Evolutionary conservation across 2,329 filamentous ascomycete genomes (phyloP).

Genomic region (Penicillium psychrosexuale): DNA sequence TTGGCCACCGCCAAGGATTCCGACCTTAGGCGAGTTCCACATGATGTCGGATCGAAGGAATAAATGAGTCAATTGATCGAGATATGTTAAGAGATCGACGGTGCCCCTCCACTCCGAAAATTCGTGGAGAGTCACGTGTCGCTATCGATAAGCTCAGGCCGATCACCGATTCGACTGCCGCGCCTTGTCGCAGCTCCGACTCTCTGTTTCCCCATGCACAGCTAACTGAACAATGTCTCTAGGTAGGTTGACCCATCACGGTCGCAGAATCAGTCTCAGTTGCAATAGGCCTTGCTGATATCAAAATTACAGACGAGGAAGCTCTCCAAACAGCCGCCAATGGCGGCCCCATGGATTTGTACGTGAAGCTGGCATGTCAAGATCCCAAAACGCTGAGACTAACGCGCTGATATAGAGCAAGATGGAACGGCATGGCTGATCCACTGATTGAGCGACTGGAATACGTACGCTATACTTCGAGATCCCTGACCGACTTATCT

Average conservation of each 20-base stretch:
- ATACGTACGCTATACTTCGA: constrained; percentile 45
- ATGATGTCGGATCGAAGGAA: constrained; percentile 22
- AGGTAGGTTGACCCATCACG: constrained; percentile 21
- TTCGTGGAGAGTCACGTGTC: constrained; percentile 23
- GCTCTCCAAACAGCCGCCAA: constrained; percentile 56
- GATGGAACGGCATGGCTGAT: constrained; percentile 66
- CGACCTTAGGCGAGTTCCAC: constrained; percentile 46
- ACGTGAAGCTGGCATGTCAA: constrained; percentile 26
- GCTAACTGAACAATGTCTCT: constrained; percentile 31
- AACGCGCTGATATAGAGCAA: constrained; percentile 52
- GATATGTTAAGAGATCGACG: constrained; percentile 9
- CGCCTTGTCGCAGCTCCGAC: constrained; percentile 15
- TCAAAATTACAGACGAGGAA: constrained; percentile 44
- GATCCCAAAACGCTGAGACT: constrained; percentile 23
- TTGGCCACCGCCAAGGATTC: constrained; percentile 63
- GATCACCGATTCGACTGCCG: constrained; percentile 14
- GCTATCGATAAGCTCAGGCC: constrained; percentile 23
- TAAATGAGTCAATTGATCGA: constrained; percentile 6
- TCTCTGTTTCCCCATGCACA: constrained; percentile 14
- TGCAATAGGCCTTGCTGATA: constrained; percentile 6
- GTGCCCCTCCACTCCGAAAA: constrained; percentile 25
- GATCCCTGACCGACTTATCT: background rate
- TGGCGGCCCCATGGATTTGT: constrained; percentile 60
- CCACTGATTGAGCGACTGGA: constrained; percentile 67
- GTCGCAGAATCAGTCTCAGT: background rate